phyloP scores from a whole-genome alignment of 2,329 filamentous ascomycete species.

The Diaporthe amygdali region DNA sequence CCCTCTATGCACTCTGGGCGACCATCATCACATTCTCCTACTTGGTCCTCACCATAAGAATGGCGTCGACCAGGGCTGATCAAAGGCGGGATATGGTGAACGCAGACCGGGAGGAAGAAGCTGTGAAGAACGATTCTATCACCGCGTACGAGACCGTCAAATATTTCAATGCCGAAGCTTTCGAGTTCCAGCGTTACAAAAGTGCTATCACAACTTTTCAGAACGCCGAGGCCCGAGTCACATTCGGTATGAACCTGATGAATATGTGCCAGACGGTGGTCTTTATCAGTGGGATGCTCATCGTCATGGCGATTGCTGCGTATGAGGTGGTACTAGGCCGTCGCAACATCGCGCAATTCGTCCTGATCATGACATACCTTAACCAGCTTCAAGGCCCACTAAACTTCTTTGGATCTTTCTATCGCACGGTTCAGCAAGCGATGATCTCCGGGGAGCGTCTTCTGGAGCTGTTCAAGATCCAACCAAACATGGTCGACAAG shows the following conservation, averaged over 20 bases:
- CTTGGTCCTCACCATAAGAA: constrained; percentile 92
- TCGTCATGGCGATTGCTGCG: constrained; percentile 75
- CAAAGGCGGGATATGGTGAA: constrained; percentile 95
- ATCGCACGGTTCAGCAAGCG: constrained; percentile 91
- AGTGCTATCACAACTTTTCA: constrained; percentile 75
- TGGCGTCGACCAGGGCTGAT: constrained; percentile 91
- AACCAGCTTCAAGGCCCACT: constrained; percentile 80
- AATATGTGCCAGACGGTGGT: constrained; percentile 82
- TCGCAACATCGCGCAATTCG: constrained; percentile 73
- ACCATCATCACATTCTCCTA: constrained; percentile 94
- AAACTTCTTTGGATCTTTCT: constrained; percentile 94
- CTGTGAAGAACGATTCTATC: constrained; percentile 98
- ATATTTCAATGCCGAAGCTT: constrained; percentile 85
- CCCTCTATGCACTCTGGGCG: constrained; percentile 89
- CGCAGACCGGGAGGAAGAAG: constrained; percentile 91
- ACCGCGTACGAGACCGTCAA: constrained; percentile 97
- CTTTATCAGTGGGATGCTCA: constrained; percentile 77
- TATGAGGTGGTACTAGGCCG: constrained; percentile 75
- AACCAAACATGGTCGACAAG: constrained; percentile 86
- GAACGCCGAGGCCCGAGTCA: constrained; percentile 75
- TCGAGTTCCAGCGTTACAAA: constrained; percentile 77
- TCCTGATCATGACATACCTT: constrained; percentile 77
- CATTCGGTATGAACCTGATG: constrained; percentile 78
- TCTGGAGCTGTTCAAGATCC: constrained; percentile 94
- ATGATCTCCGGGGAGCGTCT: constrained; percentile 98